phyloP scores from a whole-genome alignment of 2,329 filamentous ascomycete species.

The Aureobasidium lini region DNA sequence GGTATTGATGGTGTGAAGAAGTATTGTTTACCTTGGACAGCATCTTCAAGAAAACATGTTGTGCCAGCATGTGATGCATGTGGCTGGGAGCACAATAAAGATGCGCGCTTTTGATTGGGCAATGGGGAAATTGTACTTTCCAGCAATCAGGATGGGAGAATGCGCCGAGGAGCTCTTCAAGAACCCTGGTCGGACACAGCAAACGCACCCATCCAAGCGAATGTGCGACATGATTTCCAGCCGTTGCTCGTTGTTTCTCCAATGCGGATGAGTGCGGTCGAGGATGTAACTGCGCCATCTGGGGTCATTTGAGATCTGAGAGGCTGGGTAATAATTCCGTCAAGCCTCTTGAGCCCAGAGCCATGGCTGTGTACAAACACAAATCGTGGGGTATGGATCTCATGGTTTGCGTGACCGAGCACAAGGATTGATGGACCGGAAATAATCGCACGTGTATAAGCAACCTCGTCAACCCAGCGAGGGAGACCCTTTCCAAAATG shows the following conservation, averaged over 20 bases:
- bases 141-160: background rate
- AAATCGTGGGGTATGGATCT: background rate
- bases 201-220: background rate
- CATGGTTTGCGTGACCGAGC: background rate
- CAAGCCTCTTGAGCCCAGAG: background rate
- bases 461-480: background rate
- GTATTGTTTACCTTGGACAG: background rate
- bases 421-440: background rate
- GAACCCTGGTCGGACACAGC: background rate
- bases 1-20: background rate
- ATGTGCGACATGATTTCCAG: background rate
- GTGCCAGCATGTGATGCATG: conserved; percentile 9
- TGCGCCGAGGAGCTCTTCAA: background rate
- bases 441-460: background rate
- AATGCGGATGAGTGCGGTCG: background rate
- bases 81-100: background rate
- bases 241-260: background rate
- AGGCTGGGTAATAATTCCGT: background rate
- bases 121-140: background rate
- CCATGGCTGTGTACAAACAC: background rate
- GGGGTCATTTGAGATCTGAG: background rate
- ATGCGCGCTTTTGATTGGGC: background rate
- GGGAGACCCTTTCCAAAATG: background rate
- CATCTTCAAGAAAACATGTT: background rate
- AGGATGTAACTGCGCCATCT: background rate